phyloP scores from a whole-genome alignment of 2,329 filamentous ascomycete genomes.

The Tolypocladium capitatum region DNA sequence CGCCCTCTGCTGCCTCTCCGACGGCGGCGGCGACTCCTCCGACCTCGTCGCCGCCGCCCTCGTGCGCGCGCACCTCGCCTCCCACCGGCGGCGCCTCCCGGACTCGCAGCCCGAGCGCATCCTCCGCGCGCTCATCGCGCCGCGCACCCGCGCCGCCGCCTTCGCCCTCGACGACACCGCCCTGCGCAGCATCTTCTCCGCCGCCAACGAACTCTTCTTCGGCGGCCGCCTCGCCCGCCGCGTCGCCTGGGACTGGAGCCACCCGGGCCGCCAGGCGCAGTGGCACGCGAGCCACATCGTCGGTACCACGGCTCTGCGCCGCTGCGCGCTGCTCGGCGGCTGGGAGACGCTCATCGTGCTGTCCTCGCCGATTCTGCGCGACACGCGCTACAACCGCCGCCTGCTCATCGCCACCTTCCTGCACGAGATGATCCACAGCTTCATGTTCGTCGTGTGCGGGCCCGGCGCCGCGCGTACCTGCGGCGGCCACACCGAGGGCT shows the following conservation, averaged over 20 bases:
- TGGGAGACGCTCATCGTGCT: constrained; percentile 52
- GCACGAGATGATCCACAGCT: constrained; percentile 55
- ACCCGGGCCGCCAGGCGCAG: constrained; percentile 27
- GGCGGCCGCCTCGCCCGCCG: constrained; percentile 39
- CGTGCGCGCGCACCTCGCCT: constrained; percentile 34
- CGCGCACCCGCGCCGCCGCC: constrained; percentile 28
- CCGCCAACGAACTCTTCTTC: constrained; percentile 52
- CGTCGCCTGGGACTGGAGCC: constrained; percentile 50
- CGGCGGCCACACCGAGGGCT: constrained; percentile 49
- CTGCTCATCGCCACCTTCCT: constrained; percentile 52
- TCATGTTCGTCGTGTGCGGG: constrained; percentile 49
- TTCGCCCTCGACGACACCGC: constrained; percentile 44
- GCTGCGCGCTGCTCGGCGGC: constrained; percentile 29
- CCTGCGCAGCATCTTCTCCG: constrained; percentile 43
- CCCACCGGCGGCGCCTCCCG: constrained; percentile 28
- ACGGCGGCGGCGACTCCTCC: constrained; percentile 18
- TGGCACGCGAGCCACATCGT: constrained; percentile 41
- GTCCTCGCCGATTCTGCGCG: constrained; percentile 43
- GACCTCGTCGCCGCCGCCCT: constrained; percentile 34
- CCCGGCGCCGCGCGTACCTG: constrained; percentile 32
- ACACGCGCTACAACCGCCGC: constrained; percentile 42
- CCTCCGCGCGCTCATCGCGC: constrained; percentile 42
- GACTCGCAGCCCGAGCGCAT: constrained; percentile 44
- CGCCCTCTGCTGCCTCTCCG: constrained; percentile 14
- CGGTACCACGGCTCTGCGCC: constrained; percentile 47